Evolutionary conservation across 148 eudicot genomes (phyloP).

Genomic region (Spergularia bocconei): DNA sequence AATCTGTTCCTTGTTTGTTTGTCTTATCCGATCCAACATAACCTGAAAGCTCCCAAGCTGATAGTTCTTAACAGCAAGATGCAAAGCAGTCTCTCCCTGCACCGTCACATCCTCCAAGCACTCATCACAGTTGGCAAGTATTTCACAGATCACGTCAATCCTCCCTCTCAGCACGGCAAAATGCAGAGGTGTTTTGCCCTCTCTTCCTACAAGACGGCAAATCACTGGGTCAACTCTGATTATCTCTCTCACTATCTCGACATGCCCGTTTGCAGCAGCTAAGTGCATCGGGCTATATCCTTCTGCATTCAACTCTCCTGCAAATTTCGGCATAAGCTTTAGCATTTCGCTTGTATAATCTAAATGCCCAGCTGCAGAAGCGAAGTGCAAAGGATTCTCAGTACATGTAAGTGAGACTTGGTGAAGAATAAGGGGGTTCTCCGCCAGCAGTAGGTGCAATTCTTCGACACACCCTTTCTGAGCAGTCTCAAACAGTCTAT

Average conservation of each 20-base stretch:
- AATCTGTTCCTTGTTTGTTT: slow-evolving; percentile 30
- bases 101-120: slow-evolving; percentile 42
- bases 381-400: slow-evolving; percentile 39
- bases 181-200: slow-evolving; percentile 45
- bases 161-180: slow-evolving; percentile 48
- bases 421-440: slow-evolving; percentile 33
- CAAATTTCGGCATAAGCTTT: slow-evolving; percentile 33
- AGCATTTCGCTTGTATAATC: slow-evolving; percentile 31
- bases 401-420: slow-evolving; percentile 19
- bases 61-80: slow-evolving; percentile 46
- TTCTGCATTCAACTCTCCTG: slow-evolving; percentile 39
- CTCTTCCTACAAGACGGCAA: slow-evolving; percentile 42
- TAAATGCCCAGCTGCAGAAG: slow-evolving; percentile 39
- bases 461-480: slow-evolving; percentile 16
- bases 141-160: slow-evolving; percentile 28
- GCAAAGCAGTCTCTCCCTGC: slow-evolving; percentile 52
- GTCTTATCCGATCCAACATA: slow-evolving; percentile 37
- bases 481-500: background rate
- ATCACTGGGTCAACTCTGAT: slow-evolving; percentile 27
- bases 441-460: slow-evolving; percentile 26
- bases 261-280: slow-evolving; percentile 45
- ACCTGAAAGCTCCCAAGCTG: slow-evolving; percentile 40
- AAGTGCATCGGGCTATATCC: slow-evolving; percentile 56
- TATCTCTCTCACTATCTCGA: slow-evolving; percentile 47
- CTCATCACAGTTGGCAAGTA: slow-evolving; percentile 35